Evolutionary conservation across 495 filamentous ascomycete genomes (phyloP).

Genomic region (Durotheca rogersii): DNA sequence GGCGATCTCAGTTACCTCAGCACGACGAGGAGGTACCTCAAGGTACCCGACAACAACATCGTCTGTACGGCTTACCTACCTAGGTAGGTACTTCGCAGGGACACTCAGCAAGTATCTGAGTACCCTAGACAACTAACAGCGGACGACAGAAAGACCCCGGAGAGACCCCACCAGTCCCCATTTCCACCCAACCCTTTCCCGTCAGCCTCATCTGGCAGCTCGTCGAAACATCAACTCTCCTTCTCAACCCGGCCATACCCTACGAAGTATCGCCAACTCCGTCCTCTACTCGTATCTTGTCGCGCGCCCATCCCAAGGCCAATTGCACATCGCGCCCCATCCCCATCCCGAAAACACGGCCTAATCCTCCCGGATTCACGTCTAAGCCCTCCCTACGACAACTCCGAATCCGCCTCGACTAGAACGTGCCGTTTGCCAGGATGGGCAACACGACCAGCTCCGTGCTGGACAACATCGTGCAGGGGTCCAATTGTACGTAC

Average conservation of each 20-base stretch:
- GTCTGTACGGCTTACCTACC: too few species aligned
- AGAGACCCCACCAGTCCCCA: slow-evolving; percentile 25
- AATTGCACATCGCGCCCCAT: neutral
- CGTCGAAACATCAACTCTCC: slow-evolving; percentile 13
- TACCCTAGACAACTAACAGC: too few species aligned
- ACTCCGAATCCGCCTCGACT: slow-evolving; percentile 16
- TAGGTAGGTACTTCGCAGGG: too few species aligned
- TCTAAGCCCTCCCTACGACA: neutral
- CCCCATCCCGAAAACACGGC: too few species aligned
- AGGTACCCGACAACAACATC: too few species aligned
- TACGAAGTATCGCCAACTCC: too few species aligned
- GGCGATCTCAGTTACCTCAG: too few species aligned
- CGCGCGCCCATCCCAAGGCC: too few species aligned
- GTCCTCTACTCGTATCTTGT: too few species aligned
- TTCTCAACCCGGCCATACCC: slow-evolving; percentile 9
- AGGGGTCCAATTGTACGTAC: slow-evolving; percentile 84
- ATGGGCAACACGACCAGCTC: slow-evolving; percentile 83
- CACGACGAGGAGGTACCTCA: too few species aligned
- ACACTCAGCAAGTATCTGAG: too few species aligned
- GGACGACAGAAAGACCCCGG: neutral
- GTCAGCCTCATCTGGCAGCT: slow-evolving; percentile 20
- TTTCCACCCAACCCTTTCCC: slow-evolving; percentile 22
- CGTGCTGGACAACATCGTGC: slow-evolving; percentile 92
- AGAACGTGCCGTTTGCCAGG: slow-evolving; percentile 37
- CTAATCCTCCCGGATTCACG: neutral